phyloP scores from a whole-genome alignment of 2,329 filamentous ascomycete genomes.

The Penicillium sp. region DNA sequence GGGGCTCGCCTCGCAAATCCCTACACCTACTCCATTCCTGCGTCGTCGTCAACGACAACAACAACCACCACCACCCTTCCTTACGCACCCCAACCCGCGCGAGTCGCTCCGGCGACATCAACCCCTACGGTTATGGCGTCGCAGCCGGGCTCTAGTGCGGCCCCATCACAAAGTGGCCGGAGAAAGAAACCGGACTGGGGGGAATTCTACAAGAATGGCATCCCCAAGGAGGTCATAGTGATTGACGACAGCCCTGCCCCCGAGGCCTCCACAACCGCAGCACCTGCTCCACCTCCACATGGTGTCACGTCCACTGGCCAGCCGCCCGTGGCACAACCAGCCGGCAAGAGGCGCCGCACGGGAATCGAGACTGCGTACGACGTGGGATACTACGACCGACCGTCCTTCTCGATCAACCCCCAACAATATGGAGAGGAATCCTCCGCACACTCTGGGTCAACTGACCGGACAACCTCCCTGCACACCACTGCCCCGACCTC shows the following conservation, averaged over 20 bases:
- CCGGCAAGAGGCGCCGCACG: conserved; percentile 73
- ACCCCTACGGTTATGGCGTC: conserved; percentile 40
- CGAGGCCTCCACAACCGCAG: conserved; percentile 27
- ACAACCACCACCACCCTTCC: conserved; percentile 35
- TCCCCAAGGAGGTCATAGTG: conserved; percentile 82
- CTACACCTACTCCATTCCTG: conserved; percentile 46
- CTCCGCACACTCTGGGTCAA: conserved; percentile 73
- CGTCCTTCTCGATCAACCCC: conserved; percentile 73
- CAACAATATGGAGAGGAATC: conserved; percentile 68
- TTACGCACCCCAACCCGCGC: conserved; percentile 37
- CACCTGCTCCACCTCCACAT: conserved; percentile 23
- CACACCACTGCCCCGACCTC: conserved; percentile 91
- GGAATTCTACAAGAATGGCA: conserved; percentile 78
- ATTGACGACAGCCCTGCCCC: conserved; percentile 69
- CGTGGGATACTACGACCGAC: conserved; percentile 69
- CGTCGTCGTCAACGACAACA: conserved; percentile 21
- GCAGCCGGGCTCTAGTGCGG: conserved; percentile 41
- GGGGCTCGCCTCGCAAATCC: conserved; percentile 46
- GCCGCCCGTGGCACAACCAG: conserved; percentile 45
- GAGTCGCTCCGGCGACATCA: conserved; percentile 41
- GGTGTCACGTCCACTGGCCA: conserved; percentile 28
- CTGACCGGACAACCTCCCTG: conserved; percentile 79
- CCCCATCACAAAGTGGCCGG: conserved; percentile 44
- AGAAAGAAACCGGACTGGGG: conserved; percentile 71
- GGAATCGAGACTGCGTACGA: conserved; percentile 64